Percentiles rank a stretch among this genome's conserved stretches.
Conservation (phyloP, 768 basidiomycete genomes). For the Terana coerulea region DNA sequence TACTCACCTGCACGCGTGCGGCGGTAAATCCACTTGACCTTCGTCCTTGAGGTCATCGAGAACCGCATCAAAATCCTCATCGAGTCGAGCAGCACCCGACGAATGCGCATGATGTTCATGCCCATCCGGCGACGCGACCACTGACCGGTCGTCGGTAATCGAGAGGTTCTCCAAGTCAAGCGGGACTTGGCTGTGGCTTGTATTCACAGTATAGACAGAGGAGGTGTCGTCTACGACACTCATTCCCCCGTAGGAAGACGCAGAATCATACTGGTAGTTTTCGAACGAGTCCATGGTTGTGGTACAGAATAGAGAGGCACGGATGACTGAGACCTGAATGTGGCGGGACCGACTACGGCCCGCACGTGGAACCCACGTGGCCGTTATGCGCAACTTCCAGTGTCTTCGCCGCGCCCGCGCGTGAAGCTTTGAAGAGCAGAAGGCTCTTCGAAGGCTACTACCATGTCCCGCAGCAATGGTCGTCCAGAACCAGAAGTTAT, state of each 20-base stretch:
- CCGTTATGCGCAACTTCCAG: neutral
- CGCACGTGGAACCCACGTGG: constrained; percentile 15
- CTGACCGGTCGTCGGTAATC: constrained; percentile 58
- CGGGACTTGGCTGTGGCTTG: constrained; percentile 42
- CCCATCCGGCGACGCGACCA: constrained; percentile 30
- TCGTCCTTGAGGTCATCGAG: constrained; percentile 89
- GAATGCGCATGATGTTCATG: constrained; percentile 33
- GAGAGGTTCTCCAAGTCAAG: constrained; percentile 69
- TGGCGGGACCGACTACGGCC: constrained; percentile 10
- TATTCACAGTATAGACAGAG: constrained; percentile 75
- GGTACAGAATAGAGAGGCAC: neutral
- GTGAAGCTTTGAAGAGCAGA: too few relatives aligned
- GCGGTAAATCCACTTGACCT: constrained; percentile 70
- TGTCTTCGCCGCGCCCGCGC: too few relatives aligned
- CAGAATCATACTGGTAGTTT: constrained; percentile 82
- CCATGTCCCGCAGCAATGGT: constrained; percentile 40
- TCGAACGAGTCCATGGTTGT: constrained; percentile 75
- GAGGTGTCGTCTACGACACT: constrained; percentile 77
- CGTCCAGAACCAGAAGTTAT: constrained; percentile 64
- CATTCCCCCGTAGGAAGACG: constrained; percentile 73
- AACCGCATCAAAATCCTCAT: constrained; percentile 88
- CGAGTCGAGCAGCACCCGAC: constrained; percentile 26
- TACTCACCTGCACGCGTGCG: constrained; percentile 92
- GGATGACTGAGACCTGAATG: constrained; percentile 12
- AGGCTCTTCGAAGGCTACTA: neutral